phyloP scores from a whole-genome alignment of 2,329 filamentous ascomycete genomes.

The Talaromyces albobiverticillius region DNA sequence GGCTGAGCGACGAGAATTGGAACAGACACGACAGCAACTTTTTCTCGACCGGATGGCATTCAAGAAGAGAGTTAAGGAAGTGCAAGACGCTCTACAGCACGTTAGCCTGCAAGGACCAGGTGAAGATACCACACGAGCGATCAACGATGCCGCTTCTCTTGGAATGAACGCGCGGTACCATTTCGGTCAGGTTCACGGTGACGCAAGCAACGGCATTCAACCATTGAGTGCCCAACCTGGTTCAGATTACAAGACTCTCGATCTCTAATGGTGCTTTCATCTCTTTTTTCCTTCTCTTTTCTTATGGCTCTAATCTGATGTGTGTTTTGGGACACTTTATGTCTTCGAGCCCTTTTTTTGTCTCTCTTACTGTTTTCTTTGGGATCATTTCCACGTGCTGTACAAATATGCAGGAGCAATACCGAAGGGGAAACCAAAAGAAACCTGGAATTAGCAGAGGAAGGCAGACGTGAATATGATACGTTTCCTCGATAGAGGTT shows the following conservation, averaged over 20 bases:
- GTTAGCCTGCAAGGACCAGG: slow-evolving; percentile 41
- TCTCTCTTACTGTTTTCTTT: not conserved
- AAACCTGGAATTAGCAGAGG: not conserved
- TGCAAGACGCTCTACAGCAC: slow-evolving; percentile 66
- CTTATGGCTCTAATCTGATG: not conserved
- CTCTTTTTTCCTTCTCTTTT: not conserved
- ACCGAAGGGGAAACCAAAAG: slow-evolving; percentile 1
- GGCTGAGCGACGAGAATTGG: slow-evolving; percentile 87
- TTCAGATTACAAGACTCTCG: slow-evolving; percentile 41
- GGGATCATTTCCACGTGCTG: slow-evolving; percentile 2
- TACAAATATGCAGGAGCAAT: slow-evolving; percentile 9
- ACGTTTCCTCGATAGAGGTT: slow-evolving; percentile 1
- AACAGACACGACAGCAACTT: slow-evolving; percentile 85
- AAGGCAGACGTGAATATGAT: not conserved
- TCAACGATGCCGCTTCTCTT: slow-evolving; percentile 31
- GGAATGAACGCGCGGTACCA: slow-evolving; percentile 39
- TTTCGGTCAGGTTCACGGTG: slow-evolving; percentile 36
- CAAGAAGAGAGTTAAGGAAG: slow-evolving; percentile 79
- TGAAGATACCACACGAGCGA: slow-evolving; percentile 38
- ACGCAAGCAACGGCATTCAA: slow-evolving; percentile 30
- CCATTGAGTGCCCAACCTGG: slow-evolving; percentile 41
- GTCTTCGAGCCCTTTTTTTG: not conserved
- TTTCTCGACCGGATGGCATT: slow-evolving; percentile 90
- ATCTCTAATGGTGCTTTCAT: slow-evolving; percentile 30
- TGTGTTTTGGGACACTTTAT: not conserved